phyloP scores from a whole-genome alignment of 768 basidiomycete genomes.

The Tricholoma saponaceum region DNA sequence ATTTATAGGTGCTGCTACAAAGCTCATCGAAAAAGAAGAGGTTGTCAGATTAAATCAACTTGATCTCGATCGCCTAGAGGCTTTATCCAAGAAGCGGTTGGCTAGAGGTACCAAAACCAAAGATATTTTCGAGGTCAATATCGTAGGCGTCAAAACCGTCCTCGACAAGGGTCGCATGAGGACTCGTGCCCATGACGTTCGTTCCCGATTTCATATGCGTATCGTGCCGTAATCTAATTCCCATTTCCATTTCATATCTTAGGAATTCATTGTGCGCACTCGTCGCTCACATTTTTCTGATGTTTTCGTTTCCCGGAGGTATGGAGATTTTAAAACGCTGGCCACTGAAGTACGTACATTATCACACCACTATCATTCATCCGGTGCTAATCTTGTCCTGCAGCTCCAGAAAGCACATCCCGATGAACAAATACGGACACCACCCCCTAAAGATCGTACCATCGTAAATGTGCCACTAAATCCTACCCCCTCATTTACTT shows the following conservation, averaged over 20 bases:
- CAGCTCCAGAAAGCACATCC: conserved; percentile 88
- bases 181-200: conserved; percentile 82
- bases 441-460: conserved; percentile 87
- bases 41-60: conserved; percentile 84
- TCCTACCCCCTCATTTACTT: conserved; percentile 23
- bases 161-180: conserved; percentile 82
- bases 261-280: conserved; percentile 97
- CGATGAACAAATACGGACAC: conserved; percentile 72
- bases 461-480: conserved; percentile 48
- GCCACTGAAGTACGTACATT: conserved; percentile 62
- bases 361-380: not conserved
- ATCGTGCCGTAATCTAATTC: not conserved
- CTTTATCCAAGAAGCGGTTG: conserved; percentile 59
- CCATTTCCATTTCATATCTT: conserved; percentile 7
- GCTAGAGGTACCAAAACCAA: conserved; percentile 41
- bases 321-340: conserved; percentile 92
- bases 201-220: conserved; percentile 20
- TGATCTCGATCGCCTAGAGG: conserved; percentile 78
- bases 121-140: conserved; percentile 83
- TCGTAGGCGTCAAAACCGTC: conserved; percentile 83
- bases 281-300: conserved; percentile 68
- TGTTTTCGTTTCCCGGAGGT: conserved; percentile 85
- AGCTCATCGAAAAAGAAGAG: conserved; percentile 81
- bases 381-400: conserved; percentile 11
- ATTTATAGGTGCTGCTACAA: conserved; percentile 78